Base-by-base conservation (phyloP, 2,329 filamentous ascomycete species). In the Aspergillus jensenii region DNA sequence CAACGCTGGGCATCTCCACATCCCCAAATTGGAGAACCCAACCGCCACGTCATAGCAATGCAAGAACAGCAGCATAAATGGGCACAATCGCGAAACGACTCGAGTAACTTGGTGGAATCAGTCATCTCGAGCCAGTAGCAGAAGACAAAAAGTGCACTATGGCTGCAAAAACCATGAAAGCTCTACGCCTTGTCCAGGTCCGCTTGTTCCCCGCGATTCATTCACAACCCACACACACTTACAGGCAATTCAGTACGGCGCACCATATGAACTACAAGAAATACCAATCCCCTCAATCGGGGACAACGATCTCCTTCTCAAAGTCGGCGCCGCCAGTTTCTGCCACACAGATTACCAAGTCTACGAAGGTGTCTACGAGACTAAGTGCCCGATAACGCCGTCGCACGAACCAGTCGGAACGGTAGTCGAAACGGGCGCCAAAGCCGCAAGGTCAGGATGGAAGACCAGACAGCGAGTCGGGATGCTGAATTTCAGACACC, bases 291-390 rank as follows among this genome's bases (percentile, higher is more conserved):
- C 35, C n/a, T 15, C 21, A 3, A 52, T 52, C 21, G 8, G 15
- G 6, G 27, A 25, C 6, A 52, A 60, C 15, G 56, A 61, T 27
- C 57, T 62, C 1, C 57, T 62, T 3, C 41, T 62, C 41, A 56
- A 57, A 31, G 41, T 58, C 40, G 33, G 27, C 4, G 59, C 59
- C 3, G 59, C 59, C 5, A 54, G 57, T 8, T 62, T 59, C 54
- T 62, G 59, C 31, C 59, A 62, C 33, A 59, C 55, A 8, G 58
- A 62, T 37, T 48, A 58, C 41, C 60, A 62, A 43, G 55, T 62
- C 31, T 54, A 53, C 37, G n/a, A 56, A 14, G 60, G 60, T 4
- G 55, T 55, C 12, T 43, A 58, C 40, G 14, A 54, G 4, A 50
- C 58, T 14, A 49, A 52, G 0, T 27, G 45, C 3, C 58, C 60